These are phyloP conservation scores for Rhodotorula kratochvilovae DNA, from an alignment of 768 basidiomycete genomes.

Conservation along the genomic window DNA sequence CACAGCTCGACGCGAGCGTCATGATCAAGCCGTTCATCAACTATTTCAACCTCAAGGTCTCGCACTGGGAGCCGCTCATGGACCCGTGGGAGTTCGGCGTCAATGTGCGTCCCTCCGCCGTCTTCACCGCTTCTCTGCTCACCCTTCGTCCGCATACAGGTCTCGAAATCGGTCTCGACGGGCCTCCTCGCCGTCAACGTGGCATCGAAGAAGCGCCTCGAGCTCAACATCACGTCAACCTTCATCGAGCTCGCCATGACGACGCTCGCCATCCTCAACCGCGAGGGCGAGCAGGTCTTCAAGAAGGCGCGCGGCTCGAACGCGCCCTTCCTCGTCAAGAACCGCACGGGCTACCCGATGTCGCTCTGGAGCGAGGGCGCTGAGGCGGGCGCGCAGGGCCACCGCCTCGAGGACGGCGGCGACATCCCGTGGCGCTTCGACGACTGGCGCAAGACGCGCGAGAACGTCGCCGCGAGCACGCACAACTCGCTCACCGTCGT, in stretches of 20 bases:
- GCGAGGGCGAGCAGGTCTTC: constrained; percentile 66
- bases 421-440: constrained; percentile 93
- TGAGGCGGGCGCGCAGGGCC: constrained; percentile 43
- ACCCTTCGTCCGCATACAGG: constrained; percentile 11
- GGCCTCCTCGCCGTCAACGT: constrained; percentile 56
- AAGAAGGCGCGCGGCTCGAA: constrained; percentile 77
- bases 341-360: constrained; percentile 81
- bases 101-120: constrained; percentile 51
- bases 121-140: neutral
- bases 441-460: constrained; percentile 88
- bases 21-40: constrained; percentile 76
- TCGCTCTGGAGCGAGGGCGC: constrained; percentile 80
- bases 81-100: constrained; percentile 91
- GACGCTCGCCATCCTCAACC: constrained; percentile 66
- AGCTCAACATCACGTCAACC: constrained; percentile 83
- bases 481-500: constrained; percentile 84
- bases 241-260: constrained; percentile 80
- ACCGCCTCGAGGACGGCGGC: constrained; percentile 62
- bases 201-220: constrained; percentile 73
- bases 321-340: constrained; percentile 87
- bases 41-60: constrained; percentile 95
- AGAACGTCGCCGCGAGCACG: constrained; percentile 57
- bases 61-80: constrained; percentile 96
- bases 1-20: constrained; percentile 74
- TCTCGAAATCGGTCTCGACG: constrained; percentile 32